phyloP scores from a whole-genome alignment of 2,329 filamentous ascomycete genomes.

The Dactylonectria macrodidyma region DNA sequence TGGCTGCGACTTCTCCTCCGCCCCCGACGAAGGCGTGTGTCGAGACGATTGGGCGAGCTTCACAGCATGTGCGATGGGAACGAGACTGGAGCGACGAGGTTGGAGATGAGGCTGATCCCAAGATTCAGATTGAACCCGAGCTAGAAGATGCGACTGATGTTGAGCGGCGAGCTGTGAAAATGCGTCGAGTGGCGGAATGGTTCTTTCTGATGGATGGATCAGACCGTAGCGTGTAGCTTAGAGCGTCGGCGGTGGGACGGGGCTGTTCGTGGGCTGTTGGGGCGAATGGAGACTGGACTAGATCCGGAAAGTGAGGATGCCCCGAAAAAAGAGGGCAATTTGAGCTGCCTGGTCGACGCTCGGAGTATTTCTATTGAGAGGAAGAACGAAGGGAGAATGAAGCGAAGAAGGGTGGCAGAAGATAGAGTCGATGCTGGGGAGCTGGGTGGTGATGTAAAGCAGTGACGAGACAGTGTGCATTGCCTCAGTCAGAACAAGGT shows the following conservation, averaged over 20 bases:
- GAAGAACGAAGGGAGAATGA: background rate
- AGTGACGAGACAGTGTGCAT: conserved; percentile 22
- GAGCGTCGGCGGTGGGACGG: conserved; percentile 35
- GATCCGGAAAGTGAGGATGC: background rate
- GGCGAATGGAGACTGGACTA: conserved; percentile 6
- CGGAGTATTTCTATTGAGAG: background rate
- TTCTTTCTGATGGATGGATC: conserved; percentile 29
- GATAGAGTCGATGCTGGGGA: conserved; percentile 5
- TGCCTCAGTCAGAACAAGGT: conserved; percentile 17
- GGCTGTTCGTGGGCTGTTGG: conserved; percentile 9
- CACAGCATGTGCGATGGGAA: conserved; percentile 13
- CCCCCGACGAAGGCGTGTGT: conserved; percentile 22
- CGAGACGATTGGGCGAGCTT: background rate
- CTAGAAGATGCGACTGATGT: conserved; percentile 3
- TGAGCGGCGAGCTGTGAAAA: conserved; percentile 11
- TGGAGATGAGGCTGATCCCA: background rate
- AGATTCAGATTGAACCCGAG: background rate
- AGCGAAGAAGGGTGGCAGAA: conserved; percentile 16
- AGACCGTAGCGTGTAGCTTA: conserved; percentile 20
- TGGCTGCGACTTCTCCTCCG: conserved; percentile 48
- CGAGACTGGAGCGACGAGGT: background rate
- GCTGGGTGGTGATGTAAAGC: conserved; percentile 23
- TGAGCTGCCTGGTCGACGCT: background rate
- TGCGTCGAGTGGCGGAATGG: conserved; percentile 32
- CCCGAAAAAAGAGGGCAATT: background rate